Evolutionary conservation across 495 filamentous ascomycete species (phyloP).

Genomic region (Clavariopsis aquatica): DNA sequence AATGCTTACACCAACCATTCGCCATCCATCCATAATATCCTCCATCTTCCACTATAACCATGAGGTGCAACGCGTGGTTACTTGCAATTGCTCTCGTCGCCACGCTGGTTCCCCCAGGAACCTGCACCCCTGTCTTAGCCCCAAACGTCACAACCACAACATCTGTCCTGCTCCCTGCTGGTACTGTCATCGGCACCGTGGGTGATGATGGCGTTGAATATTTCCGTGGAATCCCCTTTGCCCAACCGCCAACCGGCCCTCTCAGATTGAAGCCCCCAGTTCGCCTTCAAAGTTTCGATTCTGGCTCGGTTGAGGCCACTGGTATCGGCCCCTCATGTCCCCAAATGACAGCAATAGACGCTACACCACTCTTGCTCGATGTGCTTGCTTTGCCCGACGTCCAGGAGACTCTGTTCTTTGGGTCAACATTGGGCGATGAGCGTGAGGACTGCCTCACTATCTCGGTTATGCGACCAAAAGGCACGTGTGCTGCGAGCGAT

Average conservation of each 20-base stretch:
- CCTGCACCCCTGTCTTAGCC: not conserved
- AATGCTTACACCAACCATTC: constrained; percentile 2
- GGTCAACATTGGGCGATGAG: constrained; percentile 34
- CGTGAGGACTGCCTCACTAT: constrained; percentile 64
- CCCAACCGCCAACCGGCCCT: constrained; percentile 56
- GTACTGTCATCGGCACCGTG: constrained; percentile 24
- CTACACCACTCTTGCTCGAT: constrained; percentile 44
- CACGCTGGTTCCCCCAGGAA: constrained; percentile 1
- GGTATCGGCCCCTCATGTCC: constrained; percentile 34
- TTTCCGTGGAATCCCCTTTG: constrained; percentile 66
- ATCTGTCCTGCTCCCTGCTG: constrained; percentile 10
- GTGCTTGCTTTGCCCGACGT: constrained; percentile 52
- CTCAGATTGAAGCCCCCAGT: constrained; percentile 62
- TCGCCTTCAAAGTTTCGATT: constrained; percentile 46
- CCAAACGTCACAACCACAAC: constrained; percentile 7
- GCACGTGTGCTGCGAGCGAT: constrained; percentile 50
- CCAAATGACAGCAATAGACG: constrained; percentile 49
- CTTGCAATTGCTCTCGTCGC: constrained; percentile 1
- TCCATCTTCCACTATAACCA: constrained; percentile 2
- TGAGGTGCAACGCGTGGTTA: constrained; percentile 1
- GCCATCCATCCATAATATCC: constrained; percentile 1
- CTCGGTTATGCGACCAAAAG: constrained; percentile 59
- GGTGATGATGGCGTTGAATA: constrained; percentile 21
- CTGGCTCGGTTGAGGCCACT: constrained; percentile 32
- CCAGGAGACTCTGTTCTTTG: constrained; percentile 57